phyloP scores from a whole-genome alignment of 495 filamentous ascomycete species.

The Aspergillus nidulans region DNA sequence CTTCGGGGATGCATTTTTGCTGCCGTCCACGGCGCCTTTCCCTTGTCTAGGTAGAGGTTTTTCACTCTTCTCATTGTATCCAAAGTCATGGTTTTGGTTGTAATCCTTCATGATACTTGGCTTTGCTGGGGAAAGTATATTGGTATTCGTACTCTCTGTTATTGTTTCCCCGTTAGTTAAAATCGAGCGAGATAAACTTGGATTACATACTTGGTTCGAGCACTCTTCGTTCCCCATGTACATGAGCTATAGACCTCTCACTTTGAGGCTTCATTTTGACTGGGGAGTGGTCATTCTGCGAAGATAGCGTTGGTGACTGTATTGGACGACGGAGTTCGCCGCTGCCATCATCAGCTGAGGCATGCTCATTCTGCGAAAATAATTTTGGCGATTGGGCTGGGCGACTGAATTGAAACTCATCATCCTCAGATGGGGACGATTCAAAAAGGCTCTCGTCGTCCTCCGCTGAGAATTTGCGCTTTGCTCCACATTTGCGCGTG shows the following conservation, averaged over 20 bases:
- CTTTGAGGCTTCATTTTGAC: conserved; percentile 19
- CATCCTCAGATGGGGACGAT: conserved; percentile 29
- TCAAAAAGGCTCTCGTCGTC: conserved; percentile 35
- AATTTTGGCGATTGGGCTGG: conserved; percentile 15
- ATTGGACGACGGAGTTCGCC: conserved; percentile 45
- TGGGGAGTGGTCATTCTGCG: conserved; percentile 14
- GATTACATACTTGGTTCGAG: conserved; percentile 56
- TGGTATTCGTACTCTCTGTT: conserved; percentile 52
- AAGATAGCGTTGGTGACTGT: conserved; percentile 13
- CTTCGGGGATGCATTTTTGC: not conserved
- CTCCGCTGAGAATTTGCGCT: conserved; percentile 59
- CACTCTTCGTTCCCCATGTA: conserved; percentile 41
- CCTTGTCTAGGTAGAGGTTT: not conserved
- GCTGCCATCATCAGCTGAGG: conserved; percentile 33
- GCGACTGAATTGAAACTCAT: conserved; percentile 48
- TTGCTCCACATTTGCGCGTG: conserved; percentile 47
- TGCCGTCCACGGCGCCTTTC: not conserved
- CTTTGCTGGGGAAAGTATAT: conserved; percentile 29
- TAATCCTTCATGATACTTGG: conserved; percentile 8
- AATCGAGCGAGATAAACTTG: not conserved
- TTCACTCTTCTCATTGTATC: not conserved
- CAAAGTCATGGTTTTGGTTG: not conserved
- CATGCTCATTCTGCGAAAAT: not conserved
- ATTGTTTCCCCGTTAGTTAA: conserved; percentile 19
- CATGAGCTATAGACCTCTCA: conserved; percentile 14